Percentiles rank a stretch among this genome's conserved stretches.
Conservation (phyloP, 176 grass and related monocot species). For the Themeda triandra region DNA sequence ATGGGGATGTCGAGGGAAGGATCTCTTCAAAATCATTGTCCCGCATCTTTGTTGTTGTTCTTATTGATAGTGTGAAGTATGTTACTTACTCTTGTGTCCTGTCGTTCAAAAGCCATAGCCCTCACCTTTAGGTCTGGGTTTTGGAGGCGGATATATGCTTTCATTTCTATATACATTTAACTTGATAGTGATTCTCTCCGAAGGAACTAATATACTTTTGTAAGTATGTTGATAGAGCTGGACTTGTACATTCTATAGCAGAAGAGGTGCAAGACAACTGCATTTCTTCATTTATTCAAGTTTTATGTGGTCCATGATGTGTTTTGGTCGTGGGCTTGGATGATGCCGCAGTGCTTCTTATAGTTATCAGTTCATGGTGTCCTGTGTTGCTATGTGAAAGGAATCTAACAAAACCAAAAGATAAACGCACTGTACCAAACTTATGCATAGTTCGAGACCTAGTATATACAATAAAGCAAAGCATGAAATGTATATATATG, state of each 20-base stretch:
- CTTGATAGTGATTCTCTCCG: background rate
- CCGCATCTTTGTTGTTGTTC: conserved; percentile 83
- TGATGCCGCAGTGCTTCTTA: background rate
- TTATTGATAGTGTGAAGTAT: conserved; percentile 95
- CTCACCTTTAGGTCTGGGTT: conserved; percentile 48
- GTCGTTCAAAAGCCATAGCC: conserved; percentile 64
- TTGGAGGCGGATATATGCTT: background rate
- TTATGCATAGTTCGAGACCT: too few species aligned
- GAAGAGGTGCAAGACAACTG: background rate
- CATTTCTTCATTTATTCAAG: too few species aligned
- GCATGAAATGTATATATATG: too few species aligned
- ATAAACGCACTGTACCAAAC: background rate
- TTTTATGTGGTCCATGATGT: too few species aligned
- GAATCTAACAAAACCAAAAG: background rate
- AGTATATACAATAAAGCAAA: too few species aligned
- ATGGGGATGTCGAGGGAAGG: conserved; percentile 46
- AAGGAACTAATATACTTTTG: background rate
- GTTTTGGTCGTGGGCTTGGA: too few species aligned
- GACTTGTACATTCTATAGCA: background rate
- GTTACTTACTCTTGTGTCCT: conserved; percentile 95
- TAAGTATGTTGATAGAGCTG: conserved; percentile 11
- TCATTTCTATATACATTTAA: background rate
- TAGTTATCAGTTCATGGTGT: background rate
- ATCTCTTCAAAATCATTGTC: conserved; percentile 74
- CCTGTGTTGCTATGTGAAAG: background rate